Base-by-base conservation (phyloP, 345 rosid genomes). In the Pugionium cornutum region DNA sequence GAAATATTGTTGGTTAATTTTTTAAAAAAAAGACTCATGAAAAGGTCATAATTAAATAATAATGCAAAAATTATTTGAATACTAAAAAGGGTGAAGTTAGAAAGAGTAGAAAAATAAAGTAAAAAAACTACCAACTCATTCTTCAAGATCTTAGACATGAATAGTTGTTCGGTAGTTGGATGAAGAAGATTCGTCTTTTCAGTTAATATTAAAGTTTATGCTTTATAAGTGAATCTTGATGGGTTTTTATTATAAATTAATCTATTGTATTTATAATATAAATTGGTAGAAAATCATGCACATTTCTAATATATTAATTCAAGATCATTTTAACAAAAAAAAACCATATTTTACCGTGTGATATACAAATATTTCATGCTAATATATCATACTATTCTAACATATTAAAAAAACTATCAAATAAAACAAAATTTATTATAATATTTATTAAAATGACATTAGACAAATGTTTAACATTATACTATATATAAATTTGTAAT, bases 141-240 rank as follows among this genome's bases (percentile, higher is more conserved):
- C 43, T 10, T 58, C 53, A 42, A 58, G 66, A 44, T 61, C 31
- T 32, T 32, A 34, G 43, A 31, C 43, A 61, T 45, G 66, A 61
- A 46, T 44, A 18, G 30, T 46, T 61, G 53, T 60, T 60, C 18
- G 51, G 65, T 60, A 32, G 66, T 61, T 61, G 53, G 66, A 47
- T 44, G 53, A 34, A 34, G 66, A 61, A 61, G 66, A 46, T 61
- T 33, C 65, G 30, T 18, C 6, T 44, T 45, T 60, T 32, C 40
- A 31, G 43, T 61, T 32, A 45, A 44, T 40, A 45, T 60, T 60
- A 60, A 60, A 60, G 52, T 44, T 44, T 60, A 41, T 44, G 18
- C 65, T 44, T 44, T 60, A 60, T 18, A 33, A 18, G 41, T 60
- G 65, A 61, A 61, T 61, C 53, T 45, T 32, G 18, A 33, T 61